A percentile compares a stretch with the other conserved stretches of the same genome.
Conservation (phyloP, 2,329 filamentous ascomycete species). For the Phaeosphaeriaceae sp. region DNA sequence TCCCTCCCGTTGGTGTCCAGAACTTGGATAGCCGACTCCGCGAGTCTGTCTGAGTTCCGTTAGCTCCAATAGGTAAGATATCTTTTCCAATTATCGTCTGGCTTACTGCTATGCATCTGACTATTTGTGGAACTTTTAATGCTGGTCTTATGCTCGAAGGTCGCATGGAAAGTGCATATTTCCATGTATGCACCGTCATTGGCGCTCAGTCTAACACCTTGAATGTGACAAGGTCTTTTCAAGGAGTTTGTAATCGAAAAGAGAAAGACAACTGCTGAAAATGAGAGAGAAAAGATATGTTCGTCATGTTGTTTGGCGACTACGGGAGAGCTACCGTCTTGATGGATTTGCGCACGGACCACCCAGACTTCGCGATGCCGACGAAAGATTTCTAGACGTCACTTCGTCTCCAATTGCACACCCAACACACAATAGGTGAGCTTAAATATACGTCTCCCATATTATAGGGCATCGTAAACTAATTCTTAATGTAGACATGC, state of each 20-base stretch:
- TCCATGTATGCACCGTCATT: constrained; percentile 40
- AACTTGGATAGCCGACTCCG: constrained; percentile 73
- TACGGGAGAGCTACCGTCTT: constrained; percentile 15
- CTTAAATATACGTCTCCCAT: neutral
- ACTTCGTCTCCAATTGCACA: constrained; percentile 31
- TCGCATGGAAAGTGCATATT: constrained; percentile 22
- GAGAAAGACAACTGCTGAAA: neutral
- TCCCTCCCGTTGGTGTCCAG: constrained; percentile 80
- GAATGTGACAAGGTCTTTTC: neutral
- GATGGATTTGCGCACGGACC: constrained; percentile 31
- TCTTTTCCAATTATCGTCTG: neutral
- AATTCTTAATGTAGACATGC: constrained; percentile 35
- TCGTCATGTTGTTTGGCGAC: constrained; percentile 8
- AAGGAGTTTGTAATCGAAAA: neutral
- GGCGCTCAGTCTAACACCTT: constrained; percentile 10
- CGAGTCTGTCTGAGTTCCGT: constrained; percentile 58
- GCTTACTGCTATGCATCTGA: constrained; percentile 50
- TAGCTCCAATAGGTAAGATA: neutral
- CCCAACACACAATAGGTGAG: constrained; percentile 37
- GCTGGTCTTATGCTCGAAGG: constrained; percentile 14
- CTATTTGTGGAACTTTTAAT: constrained; percentile 14
- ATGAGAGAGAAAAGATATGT: neutral
- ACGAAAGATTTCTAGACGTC: constrained; percentile 39
- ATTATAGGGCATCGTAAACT: neutral
- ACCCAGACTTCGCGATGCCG: constrained; percentile 23